Percentiles rank a stretch among this genome's conserved stretches.
phyloP scores from a whole-genome alignment of 805 yeast species.

The Saccharomycopsis babjevae region DNA sequence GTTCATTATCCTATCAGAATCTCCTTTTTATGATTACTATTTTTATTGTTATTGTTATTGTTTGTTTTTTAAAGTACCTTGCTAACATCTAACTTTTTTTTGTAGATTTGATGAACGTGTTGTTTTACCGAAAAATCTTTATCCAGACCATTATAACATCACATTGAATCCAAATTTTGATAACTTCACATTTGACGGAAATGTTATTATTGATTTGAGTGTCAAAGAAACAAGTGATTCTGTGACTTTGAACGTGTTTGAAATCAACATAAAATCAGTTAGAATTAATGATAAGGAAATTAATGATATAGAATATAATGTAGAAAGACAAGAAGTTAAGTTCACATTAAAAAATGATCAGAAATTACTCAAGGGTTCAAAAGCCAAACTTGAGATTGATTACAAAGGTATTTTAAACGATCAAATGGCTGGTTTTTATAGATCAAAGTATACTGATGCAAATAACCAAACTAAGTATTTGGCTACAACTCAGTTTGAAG shows the following conservation, averaged over 20 bases:
- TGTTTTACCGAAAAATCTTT: constrained; percentile 50
- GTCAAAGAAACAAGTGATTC: constrained; percentile 38
- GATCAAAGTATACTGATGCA: constrained; percentile 49
- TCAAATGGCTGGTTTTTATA: constrained; percentile 77
- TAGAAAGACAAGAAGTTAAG: constrained; percentile 53
- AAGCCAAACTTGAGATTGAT: constrained; percentile 36
- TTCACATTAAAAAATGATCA: constrained; percentile 40
- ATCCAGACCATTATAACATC: constrained; percentile 66
- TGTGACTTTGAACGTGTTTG: constrained; percentile 51
- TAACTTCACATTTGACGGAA: constrained; percentile 50
- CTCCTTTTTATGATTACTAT: not conserved
- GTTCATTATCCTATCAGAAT: not conserved
- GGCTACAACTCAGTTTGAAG: constrained; percentile 81
- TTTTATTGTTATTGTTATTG: not conserved
- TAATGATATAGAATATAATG: constrained; percentile 33
- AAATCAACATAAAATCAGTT: constrained; percentile 50
- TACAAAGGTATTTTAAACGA: constrained; percentile 60
- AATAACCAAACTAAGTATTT: constrained; percentile 56
- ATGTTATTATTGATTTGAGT: constrained; percentile 41
- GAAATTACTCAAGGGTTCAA: constrained; percentile 27
- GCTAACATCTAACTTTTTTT: not conserved
- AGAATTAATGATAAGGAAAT: constrained; percentile 30
- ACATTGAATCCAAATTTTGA: constrained; percentile 52
- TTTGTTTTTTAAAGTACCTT: not conserved
- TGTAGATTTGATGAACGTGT: constrained; percentile 20